These are phyloP conservation scores for Cucurbita pepo DNA, from an alignment of 306 rosid species.

Conservation along the genomic window DNA sequence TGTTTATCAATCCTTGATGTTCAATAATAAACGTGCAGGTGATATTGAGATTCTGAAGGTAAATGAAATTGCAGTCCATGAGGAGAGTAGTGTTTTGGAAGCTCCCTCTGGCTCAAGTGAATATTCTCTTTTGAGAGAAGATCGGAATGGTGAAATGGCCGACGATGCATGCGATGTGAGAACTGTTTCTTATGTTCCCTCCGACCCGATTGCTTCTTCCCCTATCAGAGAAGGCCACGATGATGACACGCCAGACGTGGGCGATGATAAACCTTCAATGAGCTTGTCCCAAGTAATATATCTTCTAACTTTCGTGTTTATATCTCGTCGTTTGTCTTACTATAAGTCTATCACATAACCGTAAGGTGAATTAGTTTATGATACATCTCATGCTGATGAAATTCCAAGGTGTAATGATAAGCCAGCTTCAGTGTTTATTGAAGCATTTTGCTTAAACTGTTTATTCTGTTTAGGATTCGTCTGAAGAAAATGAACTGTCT, in stretches of 20 bases:
- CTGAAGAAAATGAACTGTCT: slow-evolving; percentile 21
- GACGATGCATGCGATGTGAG: slow-evolving; percentile 17
- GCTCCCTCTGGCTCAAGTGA: slow-evolving; percentile 23
- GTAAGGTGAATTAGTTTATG: background rate
- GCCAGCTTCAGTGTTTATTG: background rate
- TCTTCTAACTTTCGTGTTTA: slow-evolving; percentile 5
- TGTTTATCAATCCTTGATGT: slow-evolving; percentile 2
- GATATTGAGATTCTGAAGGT: slow-evolving; percentile 20
- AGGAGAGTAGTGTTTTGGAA: slow-evolving; percentile 25
- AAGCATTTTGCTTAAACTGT: background rate
- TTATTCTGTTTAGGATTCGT: slow-evolving; percentile 23
- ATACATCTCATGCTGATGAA: background rate
- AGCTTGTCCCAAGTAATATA: slow-evolving; percentile 36
- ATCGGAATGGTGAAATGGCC: slow-evolving; percentile 21
- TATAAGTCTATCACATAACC: background rate
- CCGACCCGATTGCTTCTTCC: slow-evolving; percentile 19
- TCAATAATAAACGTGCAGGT: slow-evolving; percentile 27
- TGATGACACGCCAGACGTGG: slow-evolving; percentile 15
- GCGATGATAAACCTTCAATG: slow-evolving; percentile 22
- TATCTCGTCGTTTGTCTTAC: background rate
- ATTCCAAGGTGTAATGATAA: background rate
- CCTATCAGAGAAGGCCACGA: slow-evolving; percentile 17
- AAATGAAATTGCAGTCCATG: slow-evolving; percentile 4
- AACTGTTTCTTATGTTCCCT: slow-evolving; percentile 23
- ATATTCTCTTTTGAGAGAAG: slow-evolving; percentile 17